Percentiles rank a stretch among this genome's conserved stretches.
These are phyloP conservation scores for Geum urbanum DNA, from an alignment of 306 rosid species.

Conservation along the genomic window DNA sequence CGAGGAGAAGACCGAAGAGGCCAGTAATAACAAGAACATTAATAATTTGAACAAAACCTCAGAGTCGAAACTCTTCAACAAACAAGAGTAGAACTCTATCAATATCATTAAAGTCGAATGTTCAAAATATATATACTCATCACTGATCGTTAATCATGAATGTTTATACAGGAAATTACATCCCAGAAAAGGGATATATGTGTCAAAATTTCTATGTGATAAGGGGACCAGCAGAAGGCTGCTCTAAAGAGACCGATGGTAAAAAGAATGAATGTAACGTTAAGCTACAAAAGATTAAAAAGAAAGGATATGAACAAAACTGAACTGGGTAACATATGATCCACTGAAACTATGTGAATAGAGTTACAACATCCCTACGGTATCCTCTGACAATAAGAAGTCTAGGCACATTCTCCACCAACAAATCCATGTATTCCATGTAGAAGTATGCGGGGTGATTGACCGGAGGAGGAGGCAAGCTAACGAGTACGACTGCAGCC, in stretches of 20 bases:
- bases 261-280: slow-evolving; percentile 54
- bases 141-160: not conserved
- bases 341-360: slow-evolving; percentile 65
- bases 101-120: not conserved
- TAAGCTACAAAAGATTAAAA: slow-evolving; percentile 41
- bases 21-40: not conserved
- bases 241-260: slow-evolving; percentile 36
- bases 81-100: not conserved
- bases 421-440: slow-evolving; percentile 98
- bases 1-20: not conserved
- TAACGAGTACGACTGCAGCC: slow-evolving; percentile 96
- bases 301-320: slow-evolving; percentile 33
- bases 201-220: slow-evolving; percentile 33
- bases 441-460: slow-evolving; percentile 88
- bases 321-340: slow-evolving; percentile 27
- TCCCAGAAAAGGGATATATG: slow-evolving; percentile 18
- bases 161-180: slow-evolving; percentile 8
- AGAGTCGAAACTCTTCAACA: too few relatives aligned
- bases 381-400: slow-evolving; percentile 96
- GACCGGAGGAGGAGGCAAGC: slow-evolving; percentile 91
- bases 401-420: slow-evolving; percentile 92
- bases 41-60: not conserved
- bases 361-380: slow-evolving; percentile 89
- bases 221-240: slow-evolving; percentile 33
- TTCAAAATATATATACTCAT: not conserved